Base-by-base conservation (phyloP, 2,329 filamentous ascomycete genomes). In the Nigrospora oryzae region DNA sequence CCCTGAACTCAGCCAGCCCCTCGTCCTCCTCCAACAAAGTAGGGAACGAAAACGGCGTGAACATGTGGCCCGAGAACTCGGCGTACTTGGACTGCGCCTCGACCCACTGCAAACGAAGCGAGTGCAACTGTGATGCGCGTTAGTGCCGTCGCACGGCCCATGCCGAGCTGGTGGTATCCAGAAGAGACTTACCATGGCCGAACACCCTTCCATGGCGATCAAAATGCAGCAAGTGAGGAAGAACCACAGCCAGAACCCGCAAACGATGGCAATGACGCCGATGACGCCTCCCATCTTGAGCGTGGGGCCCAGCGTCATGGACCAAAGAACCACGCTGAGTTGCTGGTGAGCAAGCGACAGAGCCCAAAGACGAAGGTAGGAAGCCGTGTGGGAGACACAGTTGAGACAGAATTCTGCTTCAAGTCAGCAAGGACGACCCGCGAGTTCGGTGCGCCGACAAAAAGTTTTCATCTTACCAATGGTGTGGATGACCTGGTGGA, bases 401-500 rank as follows among this genome's bases (percentile, higher is more conserved):
- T 98, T 98, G 57, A 98, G 77, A 63, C 93, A 98, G 73, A 98
- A 98, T 76, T 98, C 89, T 89, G 54, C 30, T 2, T 34, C 12
- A 30, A 15, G 39, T 41, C 23, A 41, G 39, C 13, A 19, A 17
- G 11, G 33, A 14, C 19, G 23, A 7, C 23, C 23, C 23, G 23
- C n/a, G 23, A 7, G 23, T 28, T 10, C 7, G 23, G 23, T 28
- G 23, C 5, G 23, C 7, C 5, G 7, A 28, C 4, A 28, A 10
- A 10, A 28, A 28, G 23, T 2, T 2, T 28, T 28, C 8, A 28
- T 28, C 84, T 67, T 81, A 91, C 87, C 89, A 59, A 97, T 97
- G 15, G 91, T 97, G 71, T 97, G 94, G 60, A 98, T 98, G 63
- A 96, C 81, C 66, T 98, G 93, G 69, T 98, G 93, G 61, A 98